Percentiles rank a stretch among this genome's conserved stretches.
These are phyloP conservation scores for Chaetomiaceae sp. DNA, from an alignment of 2,329 filamentous ascomycete genomes.

Conservation along the genomic window DNA sequence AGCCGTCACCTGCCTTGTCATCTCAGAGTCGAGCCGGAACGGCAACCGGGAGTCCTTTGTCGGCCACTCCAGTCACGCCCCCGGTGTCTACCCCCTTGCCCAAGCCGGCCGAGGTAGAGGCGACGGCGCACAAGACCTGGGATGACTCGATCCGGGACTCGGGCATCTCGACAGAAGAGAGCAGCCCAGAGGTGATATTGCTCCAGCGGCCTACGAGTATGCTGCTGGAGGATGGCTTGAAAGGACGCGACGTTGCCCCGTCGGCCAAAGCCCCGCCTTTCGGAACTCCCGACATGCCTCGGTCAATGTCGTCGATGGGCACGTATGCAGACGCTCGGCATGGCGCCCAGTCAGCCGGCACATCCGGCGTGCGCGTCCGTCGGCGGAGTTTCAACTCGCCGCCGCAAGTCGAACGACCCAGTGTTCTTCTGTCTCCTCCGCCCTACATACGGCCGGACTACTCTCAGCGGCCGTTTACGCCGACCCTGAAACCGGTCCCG, in stretches of 20 bases:
- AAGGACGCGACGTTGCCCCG: neutral
- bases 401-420: conserved; percentile 4
- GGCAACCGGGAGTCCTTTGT: conserved; percentile 10
- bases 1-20: conserved; percentile 41
- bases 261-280: neutral
- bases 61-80: conserved; percentile 20
- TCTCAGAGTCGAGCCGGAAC: conserved; percentile 10
- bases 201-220: neutral
- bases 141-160: neutral
- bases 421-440: neutral
- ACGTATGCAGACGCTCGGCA: conserved; percentile 26
- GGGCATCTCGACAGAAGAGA: conserved; percentile 1
- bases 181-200: neutral
- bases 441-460: conserved; percentile 12
- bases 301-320: conserved; percentile 34
- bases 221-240: neutral
- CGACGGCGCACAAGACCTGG: neutral
- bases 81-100: conserved; percentile 24
- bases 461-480: conserved; percentile 11
- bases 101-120: neutral
- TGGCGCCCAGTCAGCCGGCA: conserved; percentile 11
- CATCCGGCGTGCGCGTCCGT: conserved; percentile 19
- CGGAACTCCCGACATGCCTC: conserved; percentile 11
- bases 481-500: conserved; percentile 20
- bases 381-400: conserved; percentile 25